Conservation (phyloP, 202 grass and related monocot species). For the Saccharum hybrid region DNA sequence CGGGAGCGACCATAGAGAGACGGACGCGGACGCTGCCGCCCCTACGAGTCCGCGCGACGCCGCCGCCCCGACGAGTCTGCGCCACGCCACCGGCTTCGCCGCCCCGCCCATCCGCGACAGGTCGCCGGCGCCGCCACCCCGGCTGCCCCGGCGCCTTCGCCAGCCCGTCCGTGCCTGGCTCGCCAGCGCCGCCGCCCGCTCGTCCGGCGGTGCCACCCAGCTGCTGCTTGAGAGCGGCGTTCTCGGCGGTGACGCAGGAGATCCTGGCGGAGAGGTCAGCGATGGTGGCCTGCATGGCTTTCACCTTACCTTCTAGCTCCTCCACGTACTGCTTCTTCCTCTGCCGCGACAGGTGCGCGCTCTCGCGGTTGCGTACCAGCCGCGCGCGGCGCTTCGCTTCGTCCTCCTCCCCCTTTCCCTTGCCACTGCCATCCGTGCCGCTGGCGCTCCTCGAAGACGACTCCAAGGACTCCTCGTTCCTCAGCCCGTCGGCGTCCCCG, state of each 20-base stretch:
- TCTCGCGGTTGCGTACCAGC: slow-evolving; percentile 76
- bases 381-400: slow-evolving; percentile 60
- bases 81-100: no score
- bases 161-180: no score
- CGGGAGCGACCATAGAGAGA: no score
- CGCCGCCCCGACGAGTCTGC: no score
- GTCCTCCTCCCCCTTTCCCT: slow-evolving; percentile 17
- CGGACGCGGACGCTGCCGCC: no score
- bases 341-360: slow-evolving; percentile 76
- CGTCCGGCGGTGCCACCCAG: slow-evolving; percentile 30
- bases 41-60: no score
- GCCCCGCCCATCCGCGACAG: no score
- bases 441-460: slow-evolving; percentile 45
- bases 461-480: slow-evolving; percentile 53
- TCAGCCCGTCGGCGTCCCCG: slow-evolving; percentile 16
- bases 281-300: slow-evolving; percentile 75
- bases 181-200: no score
- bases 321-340: slow-evolving; percentile 83
- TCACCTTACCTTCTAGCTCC: slow-evolving; percentile 73
- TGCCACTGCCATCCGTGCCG: not conserved
- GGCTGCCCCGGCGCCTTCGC: no score
- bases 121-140: no score
- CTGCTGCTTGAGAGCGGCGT: slow-evolving; percentile 63
- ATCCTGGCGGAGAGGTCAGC: slow-evolving; percentile 66
- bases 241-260: slow-evolving; percentile 66